Evolutionary conservation across 2,329 filamentous ascomycete species (phyloP).

Genomic region (Penicillium griseofulvum): DNA sequence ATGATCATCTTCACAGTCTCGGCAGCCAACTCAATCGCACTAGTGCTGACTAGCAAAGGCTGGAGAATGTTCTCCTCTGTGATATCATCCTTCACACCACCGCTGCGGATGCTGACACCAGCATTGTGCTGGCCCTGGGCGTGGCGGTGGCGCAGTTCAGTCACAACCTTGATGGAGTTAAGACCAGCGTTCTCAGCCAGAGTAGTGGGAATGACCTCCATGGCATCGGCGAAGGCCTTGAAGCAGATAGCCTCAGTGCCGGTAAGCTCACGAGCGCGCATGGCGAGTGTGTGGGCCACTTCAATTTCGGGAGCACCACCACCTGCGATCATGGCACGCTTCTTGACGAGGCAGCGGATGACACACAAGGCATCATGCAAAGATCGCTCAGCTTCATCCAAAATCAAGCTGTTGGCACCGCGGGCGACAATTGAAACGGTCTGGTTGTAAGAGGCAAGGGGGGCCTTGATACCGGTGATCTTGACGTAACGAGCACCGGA

Average conservation of each 20-base stretch:
- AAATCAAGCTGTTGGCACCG: slow-evolving; percentile 88
- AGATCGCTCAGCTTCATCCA: slow-evolving; percentile 95
- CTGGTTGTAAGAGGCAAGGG: slow-evolving; percentile 58
- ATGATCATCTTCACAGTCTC: slow-evolving; percentile 97
- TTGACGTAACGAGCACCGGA: slow-evolving; percentile 91
- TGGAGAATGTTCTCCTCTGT: slow-evolving; percentile 95
- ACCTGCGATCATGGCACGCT: slow-evolving; percentile 97
- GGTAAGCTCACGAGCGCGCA: slow-evolving; percentile 75
- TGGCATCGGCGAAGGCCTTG: slow-evolving; percentile 96
- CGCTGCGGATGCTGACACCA: slow-evolving; percentile 96
- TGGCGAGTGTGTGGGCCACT: slow-evolving; percentile 81
- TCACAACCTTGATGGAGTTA: slow-evolving; percentile 98
- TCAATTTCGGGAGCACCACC: slow-evolving; percentile 96
- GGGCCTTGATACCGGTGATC: slow-evolving; percentile 82
- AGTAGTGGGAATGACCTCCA: slow-evolving; percentile 96
- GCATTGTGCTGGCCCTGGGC: slow-evolving; percentile 94
- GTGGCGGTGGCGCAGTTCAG: slow-evolving; percentile 88
- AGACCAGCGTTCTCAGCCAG: slow-evolving; percentile 95
- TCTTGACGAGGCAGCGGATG: slow-evolving; percentile 96
- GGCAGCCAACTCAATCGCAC: slow-evolving; percentile 91
- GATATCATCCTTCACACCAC: slow-evolving; percentile 95
- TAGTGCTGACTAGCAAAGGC: slow-evolving; percentile 93
- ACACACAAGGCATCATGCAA: slow-evolving; percentile 97
- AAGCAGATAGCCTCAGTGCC: slow-evolving; percentile 98
- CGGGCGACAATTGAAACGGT: slow-evolving; percentile 94